Evolutionary conservation across 1,139 yeast genomes (phyloP).

Genomic region (Wickerhamomyces sp.): DNA sequence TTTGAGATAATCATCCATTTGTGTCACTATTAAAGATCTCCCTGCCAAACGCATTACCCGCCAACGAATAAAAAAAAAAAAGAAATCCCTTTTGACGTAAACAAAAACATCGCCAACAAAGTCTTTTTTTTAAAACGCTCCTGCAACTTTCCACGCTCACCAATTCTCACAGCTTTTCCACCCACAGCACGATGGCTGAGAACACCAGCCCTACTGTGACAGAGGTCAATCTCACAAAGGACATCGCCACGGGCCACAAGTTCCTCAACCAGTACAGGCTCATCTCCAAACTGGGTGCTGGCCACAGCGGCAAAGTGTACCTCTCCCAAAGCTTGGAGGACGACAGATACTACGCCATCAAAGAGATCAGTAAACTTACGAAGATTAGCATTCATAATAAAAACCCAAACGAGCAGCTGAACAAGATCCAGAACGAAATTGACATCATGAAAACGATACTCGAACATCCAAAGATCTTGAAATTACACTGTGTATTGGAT

Average conservation of each 20-base stretch:
- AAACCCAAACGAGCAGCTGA: conserved; percentile 21
- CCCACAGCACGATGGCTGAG: neutral
- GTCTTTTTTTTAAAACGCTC: too few relatives aligned
- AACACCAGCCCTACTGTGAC: conserved; percentile 11
- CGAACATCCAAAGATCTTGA: conserved; percentile 46
- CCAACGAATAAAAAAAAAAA: too few relatives aligned
- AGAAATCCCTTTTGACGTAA: too few relatives aligned
- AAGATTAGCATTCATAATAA: conserved; percentile 25
- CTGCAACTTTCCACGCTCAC: neutral
- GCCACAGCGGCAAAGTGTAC: conserved; percentile 71
- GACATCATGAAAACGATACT: conserved; percentile 46
- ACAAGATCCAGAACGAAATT: conserved; percentile 35
- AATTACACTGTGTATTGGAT: conserved; percentile 42
- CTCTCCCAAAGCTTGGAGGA: conserved; percentile 49
- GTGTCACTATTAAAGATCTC: too few relatives aligned
- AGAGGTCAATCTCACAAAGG: conserved; percentile 21
- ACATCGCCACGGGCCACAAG: conserved; percentile 18
- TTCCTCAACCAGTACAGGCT: conserved; percentile 56
- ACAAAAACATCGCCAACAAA: too few relatives aligned
- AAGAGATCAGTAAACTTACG: conserved; percentile 52
- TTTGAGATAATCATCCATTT: too few relatives aligned
- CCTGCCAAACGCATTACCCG: too few relatives aligned
- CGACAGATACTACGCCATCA: conserved; percentile 53
- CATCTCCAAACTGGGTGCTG: conserved; percentile 54
- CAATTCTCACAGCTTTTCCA: neutral